Conservation (phyloP, 306 rosid species). For the Fragaria ananassa region DNA sequence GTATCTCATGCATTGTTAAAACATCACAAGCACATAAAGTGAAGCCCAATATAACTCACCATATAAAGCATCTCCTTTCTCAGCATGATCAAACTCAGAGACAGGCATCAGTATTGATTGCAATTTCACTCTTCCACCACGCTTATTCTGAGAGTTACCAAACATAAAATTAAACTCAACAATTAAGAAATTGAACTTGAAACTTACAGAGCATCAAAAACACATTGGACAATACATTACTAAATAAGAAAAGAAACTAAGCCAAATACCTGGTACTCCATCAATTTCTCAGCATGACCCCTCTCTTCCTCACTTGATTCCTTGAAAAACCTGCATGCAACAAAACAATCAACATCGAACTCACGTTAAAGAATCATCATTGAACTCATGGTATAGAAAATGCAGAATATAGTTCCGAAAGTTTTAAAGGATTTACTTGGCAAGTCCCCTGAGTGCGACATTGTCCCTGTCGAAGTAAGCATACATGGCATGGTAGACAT, state of each 20-base stretch:
- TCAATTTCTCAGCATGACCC: constrained; percentile 84
- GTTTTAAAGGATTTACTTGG: constrained; percentile 42
- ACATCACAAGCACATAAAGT: neutral
- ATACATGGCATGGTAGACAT: constrained; percentile 84
- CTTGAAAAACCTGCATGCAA: constrained; percentile 61
- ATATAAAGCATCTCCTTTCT: constrained; percentile 39
- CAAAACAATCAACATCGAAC: neutral
- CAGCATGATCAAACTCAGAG: constrained; percentile 36
- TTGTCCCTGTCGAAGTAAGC: constrained; percentile 97
- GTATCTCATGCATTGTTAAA: neutral
- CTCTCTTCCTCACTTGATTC: constrained; percentile 95
- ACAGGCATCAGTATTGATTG: constrained; percentile 49
- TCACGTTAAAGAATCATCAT: neutral
- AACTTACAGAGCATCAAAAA: neutral
- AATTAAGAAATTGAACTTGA: neutral
- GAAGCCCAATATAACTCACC: constrained; percentile 15
- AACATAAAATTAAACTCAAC: constrained; percentile 1
- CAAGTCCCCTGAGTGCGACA: constrained; percentile 88
- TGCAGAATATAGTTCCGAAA: neutral
- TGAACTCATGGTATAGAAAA: neutral
- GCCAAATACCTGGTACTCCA: constrained; percentile 78
- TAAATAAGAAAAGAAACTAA: neutral
- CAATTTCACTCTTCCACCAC: constrained; percentile 87
- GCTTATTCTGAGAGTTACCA: constrained; percentile 49
- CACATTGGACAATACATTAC: neutral